These are phyloP conservation scores for Collybia mongolica DNA, from an alignment of 768 basidiomycete genomes.

Conservation along the genomic window DNA sequence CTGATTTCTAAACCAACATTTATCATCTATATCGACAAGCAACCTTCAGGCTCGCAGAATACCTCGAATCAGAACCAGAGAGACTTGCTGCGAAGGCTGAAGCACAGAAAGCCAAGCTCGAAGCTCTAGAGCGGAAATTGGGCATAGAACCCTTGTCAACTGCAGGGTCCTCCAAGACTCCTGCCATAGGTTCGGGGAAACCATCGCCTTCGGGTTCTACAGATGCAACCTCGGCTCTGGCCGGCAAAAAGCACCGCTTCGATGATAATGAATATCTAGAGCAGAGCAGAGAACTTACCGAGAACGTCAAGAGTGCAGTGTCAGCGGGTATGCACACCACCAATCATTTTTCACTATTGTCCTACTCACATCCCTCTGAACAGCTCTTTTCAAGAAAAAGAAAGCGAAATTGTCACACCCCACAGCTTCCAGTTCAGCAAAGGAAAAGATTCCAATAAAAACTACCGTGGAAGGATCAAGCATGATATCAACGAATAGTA, in stretches of 20 bases:
- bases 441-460: too few relatives aligned
- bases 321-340: constrained; percentile 56
- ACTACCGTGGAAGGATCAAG: too few relatives aligned
- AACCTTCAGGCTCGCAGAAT: constrained; percentile 67
- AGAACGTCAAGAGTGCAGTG: constrained; percentile 90
- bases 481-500: too few relatives aligned
- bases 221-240: constrained; percentile 42
- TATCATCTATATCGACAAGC: background rate
- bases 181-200: constrained; percentile 22
- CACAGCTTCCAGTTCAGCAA: too few relatives aligned
- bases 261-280: constrained; percentile 93
- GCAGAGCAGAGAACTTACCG: constrained; percentile 87
- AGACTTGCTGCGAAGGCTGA: constrained; percentile 77
- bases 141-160: constrained; percentile 49
- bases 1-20: background rate
- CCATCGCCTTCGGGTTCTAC: constrained; percentile 22
- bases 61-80: constrained; percentile 81
- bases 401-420: constrained; percentile 51
- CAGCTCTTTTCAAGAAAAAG: constrained; percentile 73
- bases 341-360: background rate
- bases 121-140: constrained; percentile 80
- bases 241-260: constrained; percentile 84
- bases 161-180: constrained; percentile 20
- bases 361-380: constrained; percentile 4
- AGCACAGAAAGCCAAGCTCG: constrained; percentile 79